Percentiles rank a stretch among this genome's conserved stretches.
Evolutionary conservation across 768 basidiomycete species (phyloP).

Genomic region (Dioszegia crocea): DNA sequence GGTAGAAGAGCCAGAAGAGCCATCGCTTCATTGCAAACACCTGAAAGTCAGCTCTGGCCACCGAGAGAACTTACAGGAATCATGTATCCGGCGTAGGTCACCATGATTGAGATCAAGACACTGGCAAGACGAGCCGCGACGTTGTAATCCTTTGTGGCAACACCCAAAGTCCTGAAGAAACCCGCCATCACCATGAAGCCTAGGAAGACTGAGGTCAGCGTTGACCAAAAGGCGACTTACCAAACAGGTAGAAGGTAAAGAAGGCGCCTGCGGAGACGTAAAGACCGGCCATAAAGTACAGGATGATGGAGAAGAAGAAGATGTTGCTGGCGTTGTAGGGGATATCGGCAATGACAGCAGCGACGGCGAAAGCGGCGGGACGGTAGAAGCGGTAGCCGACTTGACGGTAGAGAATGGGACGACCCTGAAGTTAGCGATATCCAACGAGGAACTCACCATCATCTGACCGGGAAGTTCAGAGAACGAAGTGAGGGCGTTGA

Average conservation of each 20-base stretch:
- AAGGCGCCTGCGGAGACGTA: constrained; percentile 45
- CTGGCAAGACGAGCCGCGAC: constrained; percentile 57
- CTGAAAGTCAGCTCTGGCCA: too few relatives aligned
- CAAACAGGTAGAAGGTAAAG: constrained; percentile 55
- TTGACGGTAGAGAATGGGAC: constrained; percentile 59
- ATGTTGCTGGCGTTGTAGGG: constrained; percentile 50
- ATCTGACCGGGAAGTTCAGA: constrained; percentile 58
- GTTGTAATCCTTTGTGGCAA: constrained; percentile 50
- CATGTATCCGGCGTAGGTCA: constrained; percentile 45
- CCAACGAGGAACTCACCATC: constrained; percentile 35
- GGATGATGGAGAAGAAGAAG: constrained; percentile 47
- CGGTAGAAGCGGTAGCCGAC: constrained; percentile 53
- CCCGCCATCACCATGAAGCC: constrained; percentile 65
- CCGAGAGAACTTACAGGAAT: constrained; percentile 36
- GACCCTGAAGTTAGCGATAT: constrained; percentile 52
- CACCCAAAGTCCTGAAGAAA: constrained; percentile 67
- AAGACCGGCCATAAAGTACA: constrained; percentile 51
- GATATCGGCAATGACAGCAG: constrained; percentile 41
- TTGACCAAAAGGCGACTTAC: background rate
- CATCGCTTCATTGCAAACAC: constrained; percentile 36
- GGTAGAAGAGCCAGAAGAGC: constrained; percentile 73
- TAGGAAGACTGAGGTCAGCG: background rate
- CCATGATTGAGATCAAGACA: constrained; percentile 72
- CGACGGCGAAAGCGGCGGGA: constrained; percentile 50
- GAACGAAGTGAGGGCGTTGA: constrained; percentile 52